These are phyloP conservation scores for Rhizopogon salebrosus DNA, from an alignment of 768 basidiomycete genomes.

Conservation along the genomic window DNA sequence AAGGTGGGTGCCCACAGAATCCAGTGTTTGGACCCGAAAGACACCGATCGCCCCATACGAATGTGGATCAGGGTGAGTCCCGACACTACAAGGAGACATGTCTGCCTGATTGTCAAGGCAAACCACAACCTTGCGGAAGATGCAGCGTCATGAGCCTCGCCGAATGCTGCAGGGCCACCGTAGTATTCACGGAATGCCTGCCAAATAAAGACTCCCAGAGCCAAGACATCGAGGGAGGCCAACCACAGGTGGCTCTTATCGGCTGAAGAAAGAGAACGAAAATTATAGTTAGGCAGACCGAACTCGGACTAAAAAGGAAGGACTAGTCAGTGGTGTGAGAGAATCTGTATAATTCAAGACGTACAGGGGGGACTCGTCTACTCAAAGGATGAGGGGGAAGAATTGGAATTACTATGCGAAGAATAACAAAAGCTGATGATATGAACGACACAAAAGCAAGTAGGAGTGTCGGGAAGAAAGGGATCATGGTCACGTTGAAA, in stretches of 20 bases:
- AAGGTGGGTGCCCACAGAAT: constrained; percentile 66
- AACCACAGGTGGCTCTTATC: constrained; percentile 75
- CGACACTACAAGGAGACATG: constrained; percentile 58
- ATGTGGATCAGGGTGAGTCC: constrained; percentile 63
- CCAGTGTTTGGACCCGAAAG: constrained; percentile 68
- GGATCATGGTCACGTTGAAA: constrained; percentile 45
- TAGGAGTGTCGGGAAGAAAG: constrained; percentile 59
- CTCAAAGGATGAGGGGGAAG: constrained; percentile 70
- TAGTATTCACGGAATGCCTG: constrained; percentile 51
- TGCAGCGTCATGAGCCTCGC: constrained; percentile 41
- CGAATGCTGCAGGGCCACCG: constrained; percentile 39
- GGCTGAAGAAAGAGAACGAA: constrained; percentile 57
- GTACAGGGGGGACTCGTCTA: constrained; percentile 67
- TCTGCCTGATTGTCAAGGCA: constrained; percentile 59
- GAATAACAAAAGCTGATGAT: constrained; percentile 69
- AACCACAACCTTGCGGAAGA: constrained; percentile 67
- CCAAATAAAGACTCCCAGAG: constrained; percentile 63
- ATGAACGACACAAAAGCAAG: constrained; percentile 70
- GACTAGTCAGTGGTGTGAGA: constrained; percentile 12
- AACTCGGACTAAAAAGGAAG: constrained; percentile 56
- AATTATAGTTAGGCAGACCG: constrained; percentile 55
- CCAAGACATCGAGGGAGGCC: constrained; percentile 58
- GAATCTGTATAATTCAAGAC: constrained; percentile 18
- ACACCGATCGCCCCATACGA: constrained; percentile 62
- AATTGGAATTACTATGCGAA: constrained; percentile 71